Base-by-base conservation (phyloP, 306 rosid genomes). In the Oxytropis ochrocephala region DNA sequence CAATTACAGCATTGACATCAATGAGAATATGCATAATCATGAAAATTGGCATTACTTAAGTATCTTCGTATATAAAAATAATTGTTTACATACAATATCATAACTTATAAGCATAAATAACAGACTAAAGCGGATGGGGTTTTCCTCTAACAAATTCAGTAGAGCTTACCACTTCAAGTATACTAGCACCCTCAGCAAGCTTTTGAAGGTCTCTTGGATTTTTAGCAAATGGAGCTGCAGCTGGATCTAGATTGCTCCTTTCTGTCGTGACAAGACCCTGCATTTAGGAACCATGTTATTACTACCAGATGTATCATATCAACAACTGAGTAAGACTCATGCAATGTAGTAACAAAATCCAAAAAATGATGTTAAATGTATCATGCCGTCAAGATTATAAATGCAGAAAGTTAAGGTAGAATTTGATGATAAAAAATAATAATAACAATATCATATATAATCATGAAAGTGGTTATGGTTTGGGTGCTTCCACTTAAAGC, bases 261-360 rank as follows among this genome's bases (percentile, higher is more conserved):
- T 89, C 91, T 67, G 81, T 85, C 35, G 99, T 95, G 79, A 95
- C 74, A 32, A 95, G 96, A 75, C 99, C 99, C 99, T 95, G 87
- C 80, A 87, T 51, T 60, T 35, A 66, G 54, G 51, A 46, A 49
- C 47, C 32, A 41, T 21, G 24, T 38, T 42, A 41, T 67, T 41
- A 61, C 33, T 11, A 12, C 19, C 67, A 82, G 38, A 21, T 74
- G 24, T 5, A 29, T 79, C 39, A 5, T 39, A 60, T 51, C 48
- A 66, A 48, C 13, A 33, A 71, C n/a, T 41, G 55, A 69, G 39
- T 24, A 36, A 63, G 36, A 21, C 29, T 32, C 36, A 69, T 17
- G 60, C 11, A 49, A 49, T 32, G 24, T 50, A 51, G 61, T 58
- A 54, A 42, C 61, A 65, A 29, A 44, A 60, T 66, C 24, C 29